Base-by-base conservation (phyloP, 2,329 filamentous ascomycete genomes). In the Cytospora schulzeri region DNA sequence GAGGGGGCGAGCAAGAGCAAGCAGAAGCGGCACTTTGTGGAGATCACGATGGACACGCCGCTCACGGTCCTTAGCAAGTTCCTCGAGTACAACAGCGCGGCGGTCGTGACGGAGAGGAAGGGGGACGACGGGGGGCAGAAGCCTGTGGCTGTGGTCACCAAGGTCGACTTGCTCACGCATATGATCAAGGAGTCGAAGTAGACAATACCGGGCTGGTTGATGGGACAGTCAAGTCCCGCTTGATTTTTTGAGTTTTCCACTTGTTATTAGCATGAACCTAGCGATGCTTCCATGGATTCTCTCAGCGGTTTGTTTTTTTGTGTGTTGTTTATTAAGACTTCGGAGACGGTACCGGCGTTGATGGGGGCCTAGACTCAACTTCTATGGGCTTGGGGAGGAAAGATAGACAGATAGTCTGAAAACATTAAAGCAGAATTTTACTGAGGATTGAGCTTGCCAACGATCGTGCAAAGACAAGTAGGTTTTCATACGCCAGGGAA, bases 51-150 rank as follows among this genome's bases (percentile, higher is more conserved):
- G 75, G 91, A 97, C 69, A 99, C 95, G 1, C 90, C 91, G 3
- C 83, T 99, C 48, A 86, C 85, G 55, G 89, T 91, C 53, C 83
- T 99, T 61, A 94, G 92, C 81, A 88, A 91, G 73, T 99, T 99
- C 79, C 92, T 98, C 69, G 93, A 98, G 79, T 98, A 95, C 93
- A 98, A 99, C 78, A 95, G 91, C 70, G 94, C 95, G 0, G 95
- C 95, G 0, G 88, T 99, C 57, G 92, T 99, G 3, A 99, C 94
- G 0, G 93, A 98, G 76, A 84, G 86, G 70, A 80, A 81, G 15
- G 79, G 79, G 50, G 83, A 84, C 64, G 85, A n/a, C n/a, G n/a
- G n/a, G n/a, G n/a, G 73, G n/a, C 76, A 86, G 62, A 96, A 92
- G 81, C 93, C 96, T 1, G 82, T 95, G 57, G 95, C 92, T 9